Evolutionary conservation across 805 yeast species (phyloP).

Genomic region (Metschnikowia gelsemii): DNA sequence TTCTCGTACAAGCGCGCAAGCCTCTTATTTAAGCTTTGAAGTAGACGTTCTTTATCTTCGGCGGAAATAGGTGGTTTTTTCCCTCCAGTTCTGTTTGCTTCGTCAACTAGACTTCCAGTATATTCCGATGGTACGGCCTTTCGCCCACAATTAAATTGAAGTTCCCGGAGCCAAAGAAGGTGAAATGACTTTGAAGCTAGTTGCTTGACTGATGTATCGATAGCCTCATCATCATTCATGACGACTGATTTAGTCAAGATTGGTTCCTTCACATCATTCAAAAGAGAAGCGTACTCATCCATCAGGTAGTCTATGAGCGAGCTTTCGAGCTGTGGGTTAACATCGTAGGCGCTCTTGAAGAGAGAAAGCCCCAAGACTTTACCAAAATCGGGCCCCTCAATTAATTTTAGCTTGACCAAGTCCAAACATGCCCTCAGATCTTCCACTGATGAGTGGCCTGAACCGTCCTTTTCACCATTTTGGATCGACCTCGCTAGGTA

Average conservation of each 20-base stretch:
- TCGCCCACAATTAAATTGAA: conserved; percentile 46
- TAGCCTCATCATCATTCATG: conserved; percentile 58
- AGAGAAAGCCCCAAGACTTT: conserved; percentile 20
- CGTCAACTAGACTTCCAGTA: conserved; percentile 19
- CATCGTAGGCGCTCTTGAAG: conserved; percentile 11
- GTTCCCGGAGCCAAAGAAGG: conserved; percentile 56
- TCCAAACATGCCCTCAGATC: conserved; percentile 83
- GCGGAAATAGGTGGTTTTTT: conserved; percentile 4
- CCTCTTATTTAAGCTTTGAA: conserved; percentile 41
- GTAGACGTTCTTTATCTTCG: conserved; percentile 19
- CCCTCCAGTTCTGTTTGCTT: conserved; percentile 12
- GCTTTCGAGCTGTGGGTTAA: conserved; percentile 18
- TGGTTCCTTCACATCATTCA: conserved; percentile 11
- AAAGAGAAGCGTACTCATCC: conserved; percentile 19
- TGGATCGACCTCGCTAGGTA: conserved; percentile 65
- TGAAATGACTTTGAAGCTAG: conserved; percentile 44
- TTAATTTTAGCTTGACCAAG: conserved; percentile 65
- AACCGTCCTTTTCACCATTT: conserved; percentile 53
- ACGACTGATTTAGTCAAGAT: conserved; percentile 40
- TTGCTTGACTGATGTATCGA: conserved; percentile 40
- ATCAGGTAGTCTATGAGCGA: conserved; percentile 30
- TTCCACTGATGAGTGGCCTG: conserved; percentile 77
- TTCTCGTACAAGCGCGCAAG: conserved; percentile 48
- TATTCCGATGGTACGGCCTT: conserved; percentile 23
- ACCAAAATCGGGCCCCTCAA: conserved; percentile 69